Evolutionary conservation across 2,329 filamentous ascomycete species (phyloP), one percentile per base, ranked within the genome.

Genomic region (Ascochyta pisi): DNA sequence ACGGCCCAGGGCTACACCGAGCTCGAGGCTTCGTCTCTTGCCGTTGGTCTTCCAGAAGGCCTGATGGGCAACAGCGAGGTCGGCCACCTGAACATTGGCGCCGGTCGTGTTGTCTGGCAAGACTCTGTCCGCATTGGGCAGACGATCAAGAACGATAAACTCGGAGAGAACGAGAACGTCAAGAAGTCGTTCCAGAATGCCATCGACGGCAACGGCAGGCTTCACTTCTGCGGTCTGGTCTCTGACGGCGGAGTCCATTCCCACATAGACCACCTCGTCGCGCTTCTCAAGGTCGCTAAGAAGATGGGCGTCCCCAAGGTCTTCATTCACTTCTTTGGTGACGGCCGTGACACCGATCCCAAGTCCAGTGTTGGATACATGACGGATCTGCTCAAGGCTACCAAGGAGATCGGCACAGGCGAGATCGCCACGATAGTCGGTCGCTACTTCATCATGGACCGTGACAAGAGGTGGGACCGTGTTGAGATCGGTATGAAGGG

Each of bases 51-150:
- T 49, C 95, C 95, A 19, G 93, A 99, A 76, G 95, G 95, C 57
- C 83, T 99, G 65, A 99, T 99, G 95, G 95, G 95, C 65, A 99
- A 99, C 84, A 96, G 91, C 68, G 95, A 99, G 79, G 95, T 99
- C 77, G 95, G 95, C 60, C 95, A 99, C 79, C 80, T 99, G 82
- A 99, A 99, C 84, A 98, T 99, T 76, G 95, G 95, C 70, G 95
- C 95, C 57, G 95, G 95, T 55, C 86, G 95, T 72, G 95, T 99
- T 59, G 95, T 99, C 70, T 99, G 95, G 95, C 95, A 99, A 79
- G 94, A 83, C 67, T 80, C 96, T 63, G 95, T 99, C 65, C 90
- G 95, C 71, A 99, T 99, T 79, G 95, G 97, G 78, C 89, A 89
- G 80, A 89, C 90, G 38, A 89, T 96, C 81, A 95, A 94, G 84